Percentiles rank a stretch among this genome's conserved stretches.
These are phyloP conservation scores for Podaxis sp. DNA, from an alignment of 768 basidiomycete species.

Conservation along the genomic window DNA sequence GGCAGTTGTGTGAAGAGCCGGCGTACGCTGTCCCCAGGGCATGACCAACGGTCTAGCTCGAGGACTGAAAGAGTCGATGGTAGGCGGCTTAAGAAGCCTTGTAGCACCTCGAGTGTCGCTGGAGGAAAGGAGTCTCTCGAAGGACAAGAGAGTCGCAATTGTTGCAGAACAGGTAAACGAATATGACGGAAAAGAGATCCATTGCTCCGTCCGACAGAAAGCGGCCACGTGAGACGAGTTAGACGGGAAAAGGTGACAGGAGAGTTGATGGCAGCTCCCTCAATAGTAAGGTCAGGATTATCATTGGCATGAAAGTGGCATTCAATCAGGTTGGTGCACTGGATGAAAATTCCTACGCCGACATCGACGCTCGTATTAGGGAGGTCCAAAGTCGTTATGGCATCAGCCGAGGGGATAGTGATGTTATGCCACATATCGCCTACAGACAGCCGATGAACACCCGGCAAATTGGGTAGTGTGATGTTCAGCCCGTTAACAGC, in stretches of 20 bases:
- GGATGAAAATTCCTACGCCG: background rate
- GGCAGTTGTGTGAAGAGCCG: background rate
- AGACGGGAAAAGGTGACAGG: slow-evolving; percentile 2
- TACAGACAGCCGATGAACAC: background rate
- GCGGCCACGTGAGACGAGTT: background rate
- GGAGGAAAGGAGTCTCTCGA: background rate
- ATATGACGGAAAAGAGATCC: background rate
- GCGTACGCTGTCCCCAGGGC: background rate
- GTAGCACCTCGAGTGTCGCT: background rate
- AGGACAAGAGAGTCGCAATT: background rate
- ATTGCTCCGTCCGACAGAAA: background rate
- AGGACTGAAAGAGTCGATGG: background rate
- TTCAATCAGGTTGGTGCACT: background rate
- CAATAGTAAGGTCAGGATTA: background rate
- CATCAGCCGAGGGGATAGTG: background rate
- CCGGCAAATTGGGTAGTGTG: background rate
- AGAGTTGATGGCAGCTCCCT: background rate
- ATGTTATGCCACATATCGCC: background rate
- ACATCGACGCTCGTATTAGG: background rate
- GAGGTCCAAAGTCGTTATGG: background rate
- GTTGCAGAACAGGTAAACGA: background rate
- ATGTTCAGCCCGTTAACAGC: background rate
- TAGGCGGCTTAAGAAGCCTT: background rate
- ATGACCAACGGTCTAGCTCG: background rate
- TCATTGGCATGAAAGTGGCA: background rate